A percentile compares a stretch with the other conserved stretches of the same genome.
phyloP scores from a whole-genome alignment of 164 flowering plant genomes.

The Aristolochia californica region DNA sequence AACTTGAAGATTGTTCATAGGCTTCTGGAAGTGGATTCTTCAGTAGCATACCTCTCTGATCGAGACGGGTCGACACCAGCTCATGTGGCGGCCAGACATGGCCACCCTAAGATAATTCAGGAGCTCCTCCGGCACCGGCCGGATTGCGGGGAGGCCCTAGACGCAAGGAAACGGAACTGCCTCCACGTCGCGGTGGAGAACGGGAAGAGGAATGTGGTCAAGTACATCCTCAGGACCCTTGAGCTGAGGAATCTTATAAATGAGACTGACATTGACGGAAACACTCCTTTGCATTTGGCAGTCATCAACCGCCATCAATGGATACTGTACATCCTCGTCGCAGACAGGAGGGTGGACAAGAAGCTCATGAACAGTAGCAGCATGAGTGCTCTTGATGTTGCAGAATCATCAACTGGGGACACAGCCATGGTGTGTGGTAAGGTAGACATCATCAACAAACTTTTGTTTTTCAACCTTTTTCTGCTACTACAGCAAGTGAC shows the following conservation, averaged over 20 bases:
- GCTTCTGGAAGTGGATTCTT: neutral
- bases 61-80: neutral
- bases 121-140: neutral
- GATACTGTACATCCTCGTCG: neutral
- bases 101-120: neutral
- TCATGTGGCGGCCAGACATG: neutral
- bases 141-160: neutral
- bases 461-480: too few relatives aligned
- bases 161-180: neutral
- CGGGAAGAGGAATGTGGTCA: neutral
- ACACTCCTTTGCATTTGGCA: constrained; percentile 5
- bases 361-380: neutral
- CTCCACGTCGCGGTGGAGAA: constrained; percentile 5
- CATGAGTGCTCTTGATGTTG: neutral
- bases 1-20: neutral
- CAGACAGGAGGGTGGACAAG: neutral
- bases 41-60: neutral
- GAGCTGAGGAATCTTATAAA: neutral
- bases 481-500: too few relatives aligned
- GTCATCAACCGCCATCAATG: neutral
- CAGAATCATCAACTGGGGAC: neutral
- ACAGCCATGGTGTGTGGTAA: too few relatives aligned
- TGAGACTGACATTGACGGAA: neutral
- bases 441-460: too few relatives aligned
- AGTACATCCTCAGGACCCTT: neutral